phyloP scores from a whole-genome alignment of 2,329 filamentous ascomycete genomes.

The Fusarium sp. region DNA sequence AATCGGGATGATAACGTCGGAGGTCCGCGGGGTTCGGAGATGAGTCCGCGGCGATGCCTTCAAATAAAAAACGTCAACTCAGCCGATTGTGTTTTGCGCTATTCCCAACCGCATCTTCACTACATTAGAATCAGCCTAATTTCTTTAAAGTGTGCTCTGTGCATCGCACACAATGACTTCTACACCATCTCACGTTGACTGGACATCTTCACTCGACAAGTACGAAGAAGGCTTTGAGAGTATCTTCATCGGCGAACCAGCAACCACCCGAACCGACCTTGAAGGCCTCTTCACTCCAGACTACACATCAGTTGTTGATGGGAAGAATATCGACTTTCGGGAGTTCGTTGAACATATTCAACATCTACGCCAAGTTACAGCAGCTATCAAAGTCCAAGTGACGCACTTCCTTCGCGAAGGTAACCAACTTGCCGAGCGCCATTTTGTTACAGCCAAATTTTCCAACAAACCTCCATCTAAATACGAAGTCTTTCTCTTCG shows the following conservation, averaged over 20 bases:
- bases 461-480: neutral
- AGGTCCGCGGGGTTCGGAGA: slow-evolving; percentile 4
- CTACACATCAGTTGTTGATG: neutral
- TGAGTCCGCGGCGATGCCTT: neutral
- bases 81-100: no score
- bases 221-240: neutral
- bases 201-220: neutral
- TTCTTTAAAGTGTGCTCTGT: rapidly evolving
- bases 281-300: neutral
- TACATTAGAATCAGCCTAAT: rapidly evolving
- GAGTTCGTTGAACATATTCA: neutral
- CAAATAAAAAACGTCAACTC: neutral
- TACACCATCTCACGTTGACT: neutral
- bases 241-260: slow-evolving; percentile 2
- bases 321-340: neutral
- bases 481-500: slow-evolving; percentile 3
- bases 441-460: neutral
- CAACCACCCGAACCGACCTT: neutral
- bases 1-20: no score
- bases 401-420: neutral
- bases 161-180: neutral
- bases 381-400: neutral
- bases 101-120: rapidly evolving
- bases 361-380: neutral
- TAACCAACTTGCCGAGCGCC: neutral